A percentile compares a stretch with the other conserved stretches of the same genome.
Conservation (phyloP, 129 eudicot genomes). For the Flaveria linearis region DNA sequence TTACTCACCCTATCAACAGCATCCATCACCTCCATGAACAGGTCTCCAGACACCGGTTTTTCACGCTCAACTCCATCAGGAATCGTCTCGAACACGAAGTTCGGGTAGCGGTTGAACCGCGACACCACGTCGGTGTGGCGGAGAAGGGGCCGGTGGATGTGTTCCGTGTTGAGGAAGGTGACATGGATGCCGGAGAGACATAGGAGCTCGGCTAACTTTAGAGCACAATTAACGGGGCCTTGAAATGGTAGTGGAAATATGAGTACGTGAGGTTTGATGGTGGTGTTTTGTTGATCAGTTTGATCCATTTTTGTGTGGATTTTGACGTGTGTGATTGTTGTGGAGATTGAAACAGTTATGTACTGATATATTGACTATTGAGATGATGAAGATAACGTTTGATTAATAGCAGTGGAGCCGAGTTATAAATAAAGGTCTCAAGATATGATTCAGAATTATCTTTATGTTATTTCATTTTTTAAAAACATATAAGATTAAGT, state of each 20-base stretch:
- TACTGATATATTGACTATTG: no score
- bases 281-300: constrained; percentile 17
- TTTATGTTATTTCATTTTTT: no score
- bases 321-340: background rate
- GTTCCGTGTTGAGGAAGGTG: constrained; percentile 59
- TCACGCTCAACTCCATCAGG: constrained; percentile 45
- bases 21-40: constrained; percentile 36
- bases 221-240: constrained; percentile 65
- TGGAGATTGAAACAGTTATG: background rate
- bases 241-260: constrained; percentile 67
- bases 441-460: no score
- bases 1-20: constrained; percentile 25
- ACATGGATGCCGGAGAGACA: constrained; percentile 48
- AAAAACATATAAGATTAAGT: no score
- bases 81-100: constrained; percentile 36
- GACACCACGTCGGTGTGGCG: constrained; percentile 47
- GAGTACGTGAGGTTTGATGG: constrained; percentile 48
- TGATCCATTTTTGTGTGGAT: constrained; percentile 19
- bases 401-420: no score
- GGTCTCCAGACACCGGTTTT: constrained; percentile 29
- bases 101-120: constrained; percentile 43
- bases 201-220: constrained; percentile 63
- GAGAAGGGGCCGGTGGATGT: constrained; percentile 56
- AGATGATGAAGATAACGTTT: no score
- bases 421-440: no score